A percentile compares a stretch with the other conserved stretches of the same genome.
phyloP scores from a whole-genome alignment of 2,329 filamentous ascomycete species.

The Penicillium sp. region DNA sequence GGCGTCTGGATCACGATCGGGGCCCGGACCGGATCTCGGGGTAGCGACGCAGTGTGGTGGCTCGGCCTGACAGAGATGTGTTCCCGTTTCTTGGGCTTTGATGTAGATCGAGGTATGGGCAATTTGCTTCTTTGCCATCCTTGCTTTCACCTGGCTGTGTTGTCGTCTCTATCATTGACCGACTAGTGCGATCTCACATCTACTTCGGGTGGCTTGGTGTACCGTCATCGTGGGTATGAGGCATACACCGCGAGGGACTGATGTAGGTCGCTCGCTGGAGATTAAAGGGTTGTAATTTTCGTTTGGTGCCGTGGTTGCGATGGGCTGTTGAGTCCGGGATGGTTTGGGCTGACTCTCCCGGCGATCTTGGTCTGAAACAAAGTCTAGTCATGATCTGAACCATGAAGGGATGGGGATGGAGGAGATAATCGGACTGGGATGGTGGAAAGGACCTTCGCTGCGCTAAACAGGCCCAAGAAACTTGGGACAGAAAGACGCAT shows the following conservation, averaged over 20 bases:
- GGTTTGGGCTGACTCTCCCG: not conserved
- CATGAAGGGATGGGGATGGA: not conserved
- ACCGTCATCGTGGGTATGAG: not conserved
- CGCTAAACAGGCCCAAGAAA: no score
- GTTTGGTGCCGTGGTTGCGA: not conserved
- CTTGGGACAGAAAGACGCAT: not conserved
- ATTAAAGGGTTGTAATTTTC: not conserved
- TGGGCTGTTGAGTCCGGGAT: not conserved
- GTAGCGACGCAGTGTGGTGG: not conserved
- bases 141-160: not conserved
- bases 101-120: not conserved
- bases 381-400: not conserved
- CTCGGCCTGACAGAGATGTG: not conserved
- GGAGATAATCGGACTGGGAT: not conserved
- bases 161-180: not conserved
- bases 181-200: not conserved
- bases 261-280: not conserved
- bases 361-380: slow-evolving; percentile 1
- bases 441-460: not conserved
- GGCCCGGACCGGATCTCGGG: slow-evolving; percentile 11
- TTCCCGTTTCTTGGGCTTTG: not conserved
- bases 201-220: not conserved
- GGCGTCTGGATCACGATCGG: slow-evolving; percentile 6
- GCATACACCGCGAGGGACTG: not conserved
- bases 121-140: not conserved